Base-by-base conservation (phyloP, 345 rosid species). In the Stellera chamaejasme region DNA sequence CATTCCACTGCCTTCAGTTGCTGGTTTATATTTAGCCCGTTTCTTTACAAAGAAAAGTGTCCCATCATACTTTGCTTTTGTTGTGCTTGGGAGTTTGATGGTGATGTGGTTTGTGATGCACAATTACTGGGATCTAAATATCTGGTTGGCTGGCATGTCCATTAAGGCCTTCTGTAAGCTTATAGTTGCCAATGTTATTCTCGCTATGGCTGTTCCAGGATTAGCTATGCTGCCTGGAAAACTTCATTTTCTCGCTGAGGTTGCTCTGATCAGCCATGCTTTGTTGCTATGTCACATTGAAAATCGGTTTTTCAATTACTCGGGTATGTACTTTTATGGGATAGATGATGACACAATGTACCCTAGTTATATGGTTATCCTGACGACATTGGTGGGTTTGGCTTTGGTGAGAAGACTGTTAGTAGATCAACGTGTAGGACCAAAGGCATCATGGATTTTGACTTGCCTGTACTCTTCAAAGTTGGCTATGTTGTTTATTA, bases 111-210 rank as follows among this genome's bases (percentile, higher is more conserved):
- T 94, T 73, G 84, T 87, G 65, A 55, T 90, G 72, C 96, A 83
- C 64, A 94, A 90, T 69, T 94, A 81, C 82, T 94, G 99, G 99
- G 96, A 87, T 70, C 79, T 94, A 63, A 90, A 87, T 70, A 90
- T 94, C 66, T 90, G 99, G 99, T 61, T 94, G 83, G 95, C 95
- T 19, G 99, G 97, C 79, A 90, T 94, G 99, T 79, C 96, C 50
- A 72, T 94, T 39, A 94, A 80, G 64, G 80, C 88, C 43, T 94
- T 94, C 69, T 94, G 99, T 70, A 90, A 90, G 72, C 82, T 90
- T 59, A 75, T 90, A 50, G 82, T 94, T 52, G 88, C 87, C 13
- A 84, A 80, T 77, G 84, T 80, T 59, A 64, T 94, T 69, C 76
- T 94, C 55, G 90, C 95, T 72, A 77, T 94, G 82, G 76, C 76